Base-by-base conservation (phyloP, 495 filamentous ascomycete species). In the Xylaria intraflava region DNA sequence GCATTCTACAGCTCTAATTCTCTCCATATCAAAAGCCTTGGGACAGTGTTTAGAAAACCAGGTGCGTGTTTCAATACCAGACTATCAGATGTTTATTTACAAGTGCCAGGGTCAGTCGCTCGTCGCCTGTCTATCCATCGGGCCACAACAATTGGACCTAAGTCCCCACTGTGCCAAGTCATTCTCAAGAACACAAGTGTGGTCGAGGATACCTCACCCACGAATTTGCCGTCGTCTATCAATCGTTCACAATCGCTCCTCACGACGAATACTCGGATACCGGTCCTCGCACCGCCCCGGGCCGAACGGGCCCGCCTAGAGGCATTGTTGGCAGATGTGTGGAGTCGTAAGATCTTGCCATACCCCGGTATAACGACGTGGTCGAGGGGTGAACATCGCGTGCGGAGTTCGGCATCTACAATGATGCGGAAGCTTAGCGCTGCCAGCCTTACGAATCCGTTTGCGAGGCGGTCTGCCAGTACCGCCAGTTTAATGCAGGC, bases 141-240 rank as follows among this genome's bases (percentile, higher is more conserved):
- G 35, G 79, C 87, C 20, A 80, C 83, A 11, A 84, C 88, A 4
- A 73, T 87, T 59, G 74, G 83, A 10, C 78, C 78, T 26, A 84
- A 76, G 62, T 78, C 77, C 12, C 75, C 78, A 49, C 72, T 77
- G 41, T 82, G 67, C 69, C 85, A 91, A 59, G 84, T 96, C 36
- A 87, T 95, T 33, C 90, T 98, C 62, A 90, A 87, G 61, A 95
- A 94, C 59, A 96, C 93, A 1, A 83, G 85, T 62, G 82, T 80
- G 17, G 76, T 82, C 22, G 84, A 86, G 53, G 80, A 83, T 44
- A 67, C 66, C 23, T 47, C 64, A 39, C 51, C 67, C 9, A 54
- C 60, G 40, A 54, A 68, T 45, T 30, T 71, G 24, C 61, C 69
- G 11, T 62, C 79, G 9, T 68, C 71, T 45, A 80, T 90, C 49